These are phyloP conservation scores for Ganoderma sinense DNA, from an alignment of 1,284 basidiomycete genomes.

Conservation along the genomic window DNA sequence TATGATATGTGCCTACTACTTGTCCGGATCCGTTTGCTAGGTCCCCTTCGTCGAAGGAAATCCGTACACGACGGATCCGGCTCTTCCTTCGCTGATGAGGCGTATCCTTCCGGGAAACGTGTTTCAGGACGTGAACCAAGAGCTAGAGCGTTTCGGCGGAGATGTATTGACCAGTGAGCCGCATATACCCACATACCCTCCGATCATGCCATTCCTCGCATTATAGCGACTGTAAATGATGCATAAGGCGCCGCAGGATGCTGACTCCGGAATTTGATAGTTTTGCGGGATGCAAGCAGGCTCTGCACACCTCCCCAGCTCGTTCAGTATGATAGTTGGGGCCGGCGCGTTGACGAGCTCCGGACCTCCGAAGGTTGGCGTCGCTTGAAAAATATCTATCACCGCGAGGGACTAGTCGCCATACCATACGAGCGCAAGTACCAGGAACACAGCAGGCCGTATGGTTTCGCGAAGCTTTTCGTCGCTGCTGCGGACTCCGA, in stretches of 20 bases:
- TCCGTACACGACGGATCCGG: conserved; percentile 65
- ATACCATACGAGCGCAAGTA: conserved; percentile 71
- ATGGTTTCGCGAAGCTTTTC: conserved; percentile 70
- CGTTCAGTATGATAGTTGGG: conserved; percentile 77
- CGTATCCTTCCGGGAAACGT: conserved; percentile 56
- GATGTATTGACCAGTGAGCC: conserved; percentile 61
- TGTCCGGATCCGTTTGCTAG: conserved; percentile 33
- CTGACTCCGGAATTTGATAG: conserved; percentile 39
- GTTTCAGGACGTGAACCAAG: conserved; percentile 54
- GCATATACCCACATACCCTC: conserved; percentile 4
- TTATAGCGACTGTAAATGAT: background rate
- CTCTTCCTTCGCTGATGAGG: conserved; percentile 62
- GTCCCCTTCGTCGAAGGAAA: conserved; percentile 56
- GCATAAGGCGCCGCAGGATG: conserved; percentile 7
- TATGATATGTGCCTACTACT: background rate
- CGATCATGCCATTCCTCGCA: background rate
- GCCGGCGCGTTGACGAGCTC: conserved; percentile 66
- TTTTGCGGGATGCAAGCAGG: conserved; percentile 54
- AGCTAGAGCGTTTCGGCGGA: conserved; percentile 60
- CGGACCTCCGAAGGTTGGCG: conserved; percentile 78
- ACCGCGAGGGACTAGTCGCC: conserved; percentile 72
- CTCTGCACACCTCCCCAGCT: conserved; percentile 56
- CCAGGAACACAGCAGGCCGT: conserved; percentile 61
- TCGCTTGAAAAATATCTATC: conserved; percentile 70
- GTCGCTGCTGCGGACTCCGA: conserved; percentile 69